Evolutionary conservation across 2,329 filamentous ascomycete genomes (phyloP), one percentile per base, ranked within the genome.

Genomic region (Cordyceps cateniannulata): DNA sequence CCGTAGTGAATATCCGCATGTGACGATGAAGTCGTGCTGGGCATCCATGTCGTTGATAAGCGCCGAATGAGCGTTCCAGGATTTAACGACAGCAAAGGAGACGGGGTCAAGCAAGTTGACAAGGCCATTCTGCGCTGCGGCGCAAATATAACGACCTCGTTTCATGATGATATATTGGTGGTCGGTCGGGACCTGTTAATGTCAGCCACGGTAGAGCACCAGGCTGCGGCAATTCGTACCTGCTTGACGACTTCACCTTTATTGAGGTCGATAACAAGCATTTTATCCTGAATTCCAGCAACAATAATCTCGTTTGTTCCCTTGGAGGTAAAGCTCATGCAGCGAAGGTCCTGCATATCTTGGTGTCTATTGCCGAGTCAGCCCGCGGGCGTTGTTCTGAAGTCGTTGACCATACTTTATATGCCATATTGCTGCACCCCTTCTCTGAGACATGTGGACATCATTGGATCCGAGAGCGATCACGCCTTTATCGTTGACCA

Each of bases 31-130:
- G 72, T 98, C 93, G 69, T 95, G 91, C 70, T 95, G 90, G 9
- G 93, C 91, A 76, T 99, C 95, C 90, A 99, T 97, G 72, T 98
- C 93, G 72, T 91, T 96, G 71, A 99, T 90, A 56, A 87, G 85
- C 9, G 91, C 90, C 1, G 88, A 88, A 70, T 99, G 95, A 0
- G 93, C 92, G 71, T 91, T 91, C 90, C 95, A 99, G 12, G 85
- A 85, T 71, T 93, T 96, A 66, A 95, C 80, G 5, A 96, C 82
- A 47, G 85, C 83, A 69, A 96, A 90, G 60, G 82, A 90, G 59
- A 85, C 79, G 1, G 93, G 85, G 69, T 96, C 93, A 24, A 99
- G 80, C 32, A 97, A 87, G 73, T 98, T 88, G 52, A 99, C 88
- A 20, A 85, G 84, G 48, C 95, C 95, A 49, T 80, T 87, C 64